Base-by-base conservation (phyloP, 306 rosid species). In the Lagenaria siceraria region DNA sequence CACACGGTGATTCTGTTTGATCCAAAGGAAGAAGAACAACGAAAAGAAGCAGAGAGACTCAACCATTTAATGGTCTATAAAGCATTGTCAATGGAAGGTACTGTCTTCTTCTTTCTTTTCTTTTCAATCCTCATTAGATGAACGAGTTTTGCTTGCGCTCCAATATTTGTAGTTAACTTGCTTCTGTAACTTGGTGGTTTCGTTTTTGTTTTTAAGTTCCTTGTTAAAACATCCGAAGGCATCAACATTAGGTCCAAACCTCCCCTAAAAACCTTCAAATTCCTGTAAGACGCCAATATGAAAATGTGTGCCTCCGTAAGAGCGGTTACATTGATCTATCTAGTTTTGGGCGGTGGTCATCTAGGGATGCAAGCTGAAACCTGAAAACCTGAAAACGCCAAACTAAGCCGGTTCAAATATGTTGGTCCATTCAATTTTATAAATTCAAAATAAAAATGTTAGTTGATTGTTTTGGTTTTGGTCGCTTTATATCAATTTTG, bases 51-150 rank as follows among this genome's bases (percentile, higher is more conserved):
- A 17, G 97, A 89, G 87, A 90, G 90, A 76, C 86, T 95, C 42
- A 92, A 88, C 86, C 86, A 89, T 19, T 88, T 90, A 81, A 95
- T 95, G 97, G 98, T 92, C 78, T 88, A 84, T 78, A 83, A 90
- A 78, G 98, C 98, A 52, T 81, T 95, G 84, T 87, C 86, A 76
- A 78, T 95, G 90, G 98, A 95, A 86, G 98, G 97, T 91, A 62
- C 33, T 74, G 29, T 51, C 14, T n/a, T 74, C 21, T 18, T 73
- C 10, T 15, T 10, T 11, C 4, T 68, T 27, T 6, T 31, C n/a
- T 29, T 66, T 68, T 4, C 13, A 35, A 11, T 0, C 75, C 24
- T 68, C 7, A 21, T 43, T 42, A n/a, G 4, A 68, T 68, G 33
- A 42, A 40, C 33, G 40, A 36, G 10, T 4, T 66, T 33, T 64